A percentile compares a stretch with the other conserved stretches of the same genome.
Conservation (phyloP, 352 stramenopile species). For the Thraustochytrium sp. region DNA sequence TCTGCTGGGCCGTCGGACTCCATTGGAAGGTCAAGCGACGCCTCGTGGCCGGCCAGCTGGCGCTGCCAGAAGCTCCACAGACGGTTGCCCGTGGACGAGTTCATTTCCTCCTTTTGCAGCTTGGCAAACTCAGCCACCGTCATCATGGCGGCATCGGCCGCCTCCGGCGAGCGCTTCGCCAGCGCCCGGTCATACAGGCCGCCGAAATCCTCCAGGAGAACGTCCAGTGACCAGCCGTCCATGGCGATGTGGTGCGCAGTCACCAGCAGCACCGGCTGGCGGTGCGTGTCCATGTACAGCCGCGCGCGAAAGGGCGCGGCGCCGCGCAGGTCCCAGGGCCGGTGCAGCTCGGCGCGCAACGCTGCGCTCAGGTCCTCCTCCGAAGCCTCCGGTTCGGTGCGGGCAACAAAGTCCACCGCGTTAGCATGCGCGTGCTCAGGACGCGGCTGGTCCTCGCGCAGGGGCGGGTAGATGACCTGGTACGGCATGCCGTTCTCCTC, state of each 20-base stretch:
- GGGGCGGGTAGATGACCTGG: conserved; percentile 17
- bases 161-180: neutral
- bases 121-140: conserved; percentile 34
- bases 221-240: conserved; percentile 41
- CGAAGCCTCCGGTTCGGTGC: neutral
- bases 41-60: conserved; percentile 19
- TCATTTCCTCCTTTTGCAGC: conserved; percentile 40
- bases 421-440: neutral
- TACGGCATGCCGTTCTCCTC: conserved; percentile 40
- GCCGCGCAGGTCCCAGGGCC: neutral
- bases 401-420: neutral
- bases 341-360: neutral
- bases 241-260: conserved; percentile 41
- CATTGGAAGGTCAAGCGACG: neutral
- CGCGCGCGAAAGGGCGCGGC: neutral
- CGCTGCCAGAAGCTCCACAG: conserved; percentile 36
- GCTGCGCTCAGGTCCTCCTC: neutral
- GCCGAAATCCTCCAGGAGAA: conserved; percentile 14
- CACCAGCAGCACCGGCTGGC: neutral
- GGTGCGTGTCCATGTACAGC: neutral
- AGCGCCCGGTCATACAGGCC: neutral
- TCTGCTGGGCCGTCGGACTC: neutral
- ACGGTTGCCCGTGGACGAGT: neutral
- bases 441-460: neutral
- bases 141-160: neutral